Evolutionary conservation across 2,329 filamentous ascomycete genomes (phyloP), one percentile per base, ranked within the genome.

Genomic region (Penicillium sclerotigenum): DNA sequence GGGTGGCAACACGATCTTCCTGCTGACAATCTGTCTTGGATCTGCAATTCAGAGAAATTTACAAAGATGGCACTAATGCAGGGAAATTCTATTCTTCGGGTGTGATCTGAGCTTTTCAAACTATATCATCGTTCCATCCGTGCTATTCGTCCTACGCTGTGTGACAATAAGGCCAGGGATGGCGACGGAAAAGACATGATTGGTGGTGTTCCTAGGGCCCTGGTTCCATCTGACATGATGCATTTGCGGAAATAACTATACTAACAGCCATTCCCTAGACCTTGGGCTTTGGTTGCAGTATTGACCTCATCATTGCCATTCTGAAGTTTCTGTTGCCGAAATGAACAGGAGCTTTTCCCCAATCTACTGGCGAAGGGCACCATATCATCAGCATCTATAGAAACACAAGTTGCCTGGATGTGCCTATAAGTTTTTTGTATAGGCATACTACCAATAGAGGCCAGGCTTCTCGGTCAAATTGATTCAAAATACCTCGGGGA

Each of bases 371-470:
- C 85, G 59, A 86, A 84, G 5, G 74, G 73, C 24, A 80, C 81
- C 5, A 96, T 77, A 38, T 88, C 83, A 37, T 87, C 85, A 52
- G 87, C 87, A n/a, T 83, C 79, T 73, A 91, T 87, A 13, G 91
- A 90, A 1, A 90, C 91, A 75, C 96, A 97, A 74, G 90, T 96
- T 34, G 97, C 69, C 14, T 92, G 79, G 71, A 86, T 86, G 70
- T 87, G 93, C 62, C 82, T 82, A 85, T 87, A 92, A 3, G 85
- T 87, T 54, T 79, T 6, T 74, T 5, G 78, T 75, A 16, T 83
- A 72, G 96, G 96, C 73, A 93, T 87, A 34, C 71, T 65, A 0
- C 92, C 92, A 0, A 90, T 89, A 96, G 78, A 10, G 91, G 87
- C 87, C 84, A 1, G 89, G 88, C 62, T 86, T 83, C 53, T 79